Evolutionary conservation across 257 asterid genomes (phyloP), one percentile per base, ranked within the genome.

Genomic region (Nicotiana attenuata): DNA sequence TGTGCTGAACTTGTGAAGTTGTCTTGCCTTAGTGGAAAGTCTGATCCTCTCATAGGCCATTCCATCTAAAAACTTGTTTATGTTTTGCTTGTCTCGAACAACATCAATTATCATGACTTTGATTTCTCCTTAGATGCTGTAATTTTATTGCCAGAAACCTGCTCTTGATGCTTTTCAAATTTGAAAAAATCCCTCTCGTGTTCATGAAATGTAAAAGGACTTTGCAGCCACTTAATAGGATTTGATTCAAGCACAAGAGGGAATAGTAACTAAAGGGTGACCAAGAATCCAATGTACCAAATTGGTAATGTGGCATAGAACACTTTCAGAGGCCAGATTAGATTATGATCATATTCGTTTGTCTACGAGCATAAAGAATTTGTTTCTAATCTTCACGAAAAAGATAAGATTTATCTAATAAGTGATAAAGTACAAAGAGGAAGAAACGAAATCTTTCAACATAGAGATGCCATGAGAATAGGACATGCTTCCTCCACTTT

Each of bases 401-500:
- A 20, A 47, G 38, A 13, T 3, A 0, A 19, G 57, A 22, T 3
- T 73, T 73, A 47, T 73, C 3, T 45, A 45, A 22, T 47, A 73
- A 69, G 60, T 33, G 24, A 3, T 65, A 15, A 7, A 41, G 60
- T 71, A 71, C 78, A 3, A 71, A 71, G 35, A 71, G 38, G 78
- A 22, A 71, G 59, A 71, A 71, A 45, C 11, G 7, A 45, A 71
- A 13, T 71, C 78, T 22, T 45, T 45, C 56, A 45, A 22, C 24
- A 20, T 45, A 73, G 16, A 45, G 16, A n/a, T 71, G 20, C 24
- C 38, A 45, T 7, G 60, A 1, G 60, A 71, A 69, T 41, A 20
- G 41, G 61, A 73, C 57, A 15, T 24, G 59, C 59, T 20, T 71
- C 57, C 78, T 71, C 78, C 78, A 45, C 78, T 71, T 64, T 26